phyloP scores from a whole-genome alignment of 2,329 filamentous ascomycete genomes.

The Beauveria bassiana region DNA sequence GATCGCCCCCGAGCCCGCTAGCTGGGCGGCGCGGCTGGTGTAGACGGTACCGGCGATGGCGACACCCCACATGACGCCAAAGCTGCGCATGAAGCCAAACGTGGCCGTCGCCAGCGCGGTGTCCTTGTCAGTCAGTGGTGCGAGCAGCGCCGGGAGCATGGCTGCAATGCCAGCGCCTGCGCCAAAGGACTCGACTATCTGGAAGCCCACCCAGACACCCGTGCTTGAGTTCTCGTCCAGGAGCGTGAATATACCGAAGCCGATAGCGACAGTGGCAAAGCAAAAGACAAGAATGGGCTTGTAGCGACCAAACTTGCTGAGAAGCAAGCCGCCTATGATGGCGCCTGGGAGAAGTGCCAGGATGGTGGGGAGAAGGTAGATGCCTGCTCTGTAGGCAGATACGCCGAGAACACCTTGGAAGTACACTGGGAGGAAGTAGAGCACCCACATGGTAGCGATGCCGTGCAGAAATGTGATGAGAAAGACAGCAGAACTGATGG shows the following conservation, averaged over 20 bases:
- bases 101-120: constrained; percentile 29
- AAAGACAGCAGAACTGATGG: constrained; percentile 23
- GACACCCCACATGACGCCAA: constrained; percentile 40
- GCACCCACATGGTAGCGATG: constrained; percentile 25
- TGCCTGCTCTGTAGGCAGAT: constrained; percentile 24
- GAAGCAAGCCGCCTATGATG: constrained; percentile 18
- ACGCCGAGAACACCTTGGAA: constrained; percentile 35
- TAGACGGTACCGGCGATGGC: constrained; percentile 36
- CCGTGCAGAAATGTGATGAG: constrained; percentile 17
- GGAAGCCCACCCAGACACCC: constrained; percentile 33
- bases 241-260: constrained; percentile 34
- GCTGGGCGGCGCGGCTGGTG: constrained; percentile 16
- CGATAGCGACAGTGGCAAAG: constrained; percentile 28
- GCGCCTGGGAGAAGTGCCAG: constrained; percentile 20
- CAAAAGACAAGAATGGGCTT: constrained; percentile 25
- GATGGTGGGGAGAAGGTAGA: constrained; percentile 25
- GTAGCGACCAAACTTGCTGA: constrained; percentile 26
- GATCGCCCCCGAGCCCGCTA: constrained; percentile 13
- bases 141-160: constrained; percentile 36
- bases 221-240: constrained; percentile 29
- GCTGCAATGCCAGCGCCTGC: constrained; percentile 33
- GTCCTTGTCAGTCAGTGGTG: constrained; percentile 29
- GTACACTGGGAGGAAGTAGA: constrained; percentile 39
- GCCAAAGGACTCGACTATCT: constrained; percentile 33
- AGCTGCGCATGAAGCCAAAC: constrained; percentile 38